Evolutionary conservation across 768 basidiomycete species (phyloP), one percentile per base, ranked within the genome.

Genomic region (Mrakia gelida): DNA sequence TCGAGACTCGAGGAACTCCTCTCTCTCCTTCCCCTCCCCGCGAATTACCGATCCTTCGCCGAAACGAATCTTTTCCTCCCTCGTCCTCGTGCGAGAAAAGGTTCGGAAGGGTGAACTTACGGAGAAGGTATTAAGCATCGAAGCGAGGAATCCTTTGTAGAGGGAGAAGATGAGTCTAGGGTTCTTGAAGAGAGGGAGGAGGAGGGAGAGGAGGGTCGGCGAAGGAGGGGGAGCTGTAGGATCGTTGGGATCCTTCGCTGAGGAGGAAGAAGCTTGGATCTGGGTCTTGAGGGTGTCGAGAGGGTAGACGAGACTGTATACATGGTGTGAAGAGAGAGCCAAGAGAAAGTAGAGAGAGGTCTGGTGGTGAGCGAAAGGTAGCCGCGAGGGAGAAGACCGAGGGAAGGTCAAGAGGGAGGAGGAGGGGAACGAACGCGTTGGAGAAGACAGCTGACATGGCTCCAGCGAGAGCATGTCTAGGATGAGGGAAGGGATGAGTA

Each of bases 91-190:
- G n/a, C 38, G 38, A 38, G 10, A 23, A 38, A 26, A 21, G 11
- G n/a, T 23, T 1, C 63, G 38, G 59, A 52, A n/a, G 52, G 54
- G 34, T 28, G 10, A 54, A 8, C 93, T 82, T 82, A 95, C 96
- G 95, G 94, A 96, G 85, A 99, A 99, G 1, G 94, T 97, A 85
- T 97, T 98, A 81, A 98, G 86, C 96, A 98, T 98, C 61, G 93
- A 98, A 32, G 97, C 97, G 52, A 90, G 88, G 84, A 98, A 99
- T 2, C 97, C 97, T 56, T 91, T 88, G 85, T 96, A 99, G 83
- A 90, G 0, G 95, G 97, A 7, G 82, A 75, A 70, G 38, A 70
- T 70, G 75, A 97, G 80, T 0, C 97, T 96, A 80, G 98, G 94
- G 78, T 90, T 89, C 81, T 88, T 88, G 82, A 93, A 87, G 79